A percentile compares a stretch with the other conserved stretches of the same genome.
phyloP scores from a whole-genome alignment of 78 protist genomes.

The slime mould (Dictyostelium discoideum) region dicty_2.7 NC_007091.3:1175501-1176000 shows the following conservation, averaged over 20 bases:
- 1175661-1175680: slow-evolving; percentile 90
- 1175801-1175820: slow-evolving; percentile 51
- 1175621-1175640: slow-evolving; percentile 48
- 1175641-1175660: slow-evolving; percentile 28
- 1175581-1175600: slow-evolving; percentile 95
- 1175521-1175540: slow-evolving; percentile 87
- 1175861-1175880: slow-evolving; percentile 36
- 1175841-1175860: background rate
- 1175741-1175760: slow-evolving; percentile 96
- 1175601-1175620: slow-evolving; percentile 94
- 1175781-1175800: slow-evolving; percentile 61
- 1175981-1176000: slow-evolving; percentile 42
- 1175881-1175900: slow-evolving; percentile 48
- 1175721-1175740: slow-evolving; percentile 80
- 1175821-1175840: background rate
- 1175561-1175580: slow-evolving; percentile 78
- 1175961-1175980: slow-evolving; percentile 60
- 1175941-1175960: slow-evolving; percentile 56
- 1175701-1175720: slow-evolving; percentile 96
- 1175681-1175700: slow-evolving; percentile 98
- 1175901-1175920: slow-evolving; percentile 51
- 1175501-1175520: slow-evolving; percentile 34
- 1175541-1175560: slow-evolving; percentile 79
- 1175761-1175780: slow-evolving; percentile 88
- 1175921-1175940: slow-evolving; percentile 49